Evolutionary conservation across 2,329 filamentous ascomycete genomes (phyloP), one percentile per base, ranked within the genome.

Genomic region (Curvularia sp.): DNA sequence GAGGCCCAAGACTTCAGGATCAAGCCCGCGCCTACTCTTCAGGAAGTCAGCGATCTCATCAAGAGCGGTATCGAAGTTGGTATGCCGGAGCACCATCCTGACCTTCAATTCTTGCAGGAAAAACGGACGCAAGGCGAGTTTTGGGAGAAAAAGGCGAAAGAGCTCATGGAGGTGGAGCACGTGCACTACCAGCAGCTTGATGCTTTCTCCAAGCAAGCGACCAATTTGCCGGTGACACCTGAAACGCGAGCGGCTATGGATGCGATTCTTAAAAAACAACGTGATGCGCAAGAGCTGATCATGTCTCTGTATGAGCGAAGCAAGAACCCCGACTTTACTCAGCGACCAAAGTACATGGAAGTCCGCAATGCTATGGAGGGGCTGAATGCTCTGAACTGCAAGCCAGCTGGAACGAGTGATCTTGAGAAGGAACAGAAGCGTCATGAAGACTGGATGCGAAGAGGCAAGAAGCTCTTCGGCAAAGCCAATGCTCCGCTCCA

Each of bases 371-470:
- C 97, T 9, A 92, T 95, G 81, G 92, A 93, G 70, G 89, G 89
- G 60, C 80, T 99, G 12, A 90, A 92, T 57, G 92, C 95, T 52
- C 84, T 98, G 9, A 96, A 97, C 69, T 96, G 92, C 63, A 97
- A 97, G 73, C 95, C 95, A 0, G 86, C 86, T 39, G 95, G 95
- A 2, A 96, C 94, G 0, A 85, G 96, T 32, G 95, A 99, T 70
- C 85, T 99, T 4, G 95, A 99, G 73, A 93, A 92, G 64, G 93
- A 98, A 75, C 90, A 95, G 65, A 96, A 95, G 74, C 88, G 92
- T 7, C 95, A 98, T 66, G 95, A 99, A 74, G 95, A 99, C 76
- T 99, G 95, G 95, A 99, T 99, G 94, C 87, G 95, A 30, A 92
- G 92, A 71, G 95, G 95, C 49, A 99, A 99, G 80, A 97, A 97